Evolutionary conservation across 345 rosid genomes (phyloP).

Genomic region (Populus simonii): DNA sequence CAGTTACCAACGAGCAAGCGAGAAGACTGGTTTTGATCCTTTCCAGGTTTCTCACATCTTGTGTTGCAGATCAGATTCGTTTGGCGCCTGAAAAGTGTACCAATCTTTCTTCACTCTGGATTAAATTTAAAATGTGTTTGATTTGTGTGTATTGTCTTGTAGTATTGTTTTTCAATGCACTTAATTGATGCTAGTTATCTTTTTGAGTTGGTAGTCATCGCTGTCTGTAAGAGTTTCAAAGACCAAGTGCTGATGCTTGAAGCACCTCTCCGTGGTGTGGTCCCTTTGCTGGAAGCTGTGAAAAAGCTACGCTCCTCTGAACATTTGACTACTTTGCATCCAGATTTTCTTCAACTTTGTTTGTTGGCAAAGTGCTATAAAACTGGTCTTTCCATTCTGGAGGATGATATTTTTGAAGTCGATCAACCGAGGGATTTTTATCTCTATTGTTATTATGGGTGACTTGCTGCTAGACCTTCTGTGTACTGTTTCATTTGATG

Average conservation of each 20-base stretch:
- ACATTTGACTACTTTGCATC: conserved; percentile 83
- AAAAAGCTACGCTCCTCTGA: conserved; percentile 72
- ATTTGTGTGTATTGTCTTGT: neutral
- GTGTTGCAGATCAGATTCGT: conserved; percentile 66
- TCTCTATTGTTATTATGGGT: conserved; percentile 95
- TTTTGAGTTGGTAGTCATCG: conserved; percentile 49
- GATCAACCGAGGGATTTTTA: conserved; percentile 86
- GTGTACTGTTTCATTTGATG: neutral
- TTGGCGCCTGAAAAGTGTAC: conserved; percentile 76
- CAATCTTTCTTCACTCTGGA: conserved; percentile 6
- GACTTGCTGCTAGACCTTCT: conserved; percentile 21
- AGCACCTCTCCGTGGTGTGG: conserved; percentile 70
- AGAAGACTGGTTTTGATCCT: conserved; percentile 34
- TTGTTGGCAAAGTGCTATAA: conserved; percentile 70
- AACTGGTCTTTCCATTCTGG: conserved; percentile 69
- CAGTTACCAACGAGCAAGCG: conserved; percentile 44
- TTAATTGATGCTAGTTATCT: conserved; percentile 5
- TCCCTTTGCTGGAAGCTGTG: conserved; percentile 65
- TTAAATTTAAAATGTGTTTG: neutral
- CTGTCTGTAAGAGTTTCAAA: conserved; percentile 76
- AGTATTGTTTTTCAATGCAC: neutral
- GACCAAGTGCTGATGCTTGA: conserved; percentile 62
- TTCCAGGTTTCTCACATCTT: conserved; percentile 62
- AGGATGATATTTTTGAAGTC: conserved; percentile 83
- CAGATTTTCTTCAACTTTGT: conserved; percentile 85